Base-by-base conservation (phyloP, 495 filamentous ascomycete species). In the Xylaria acuta region DNA sequence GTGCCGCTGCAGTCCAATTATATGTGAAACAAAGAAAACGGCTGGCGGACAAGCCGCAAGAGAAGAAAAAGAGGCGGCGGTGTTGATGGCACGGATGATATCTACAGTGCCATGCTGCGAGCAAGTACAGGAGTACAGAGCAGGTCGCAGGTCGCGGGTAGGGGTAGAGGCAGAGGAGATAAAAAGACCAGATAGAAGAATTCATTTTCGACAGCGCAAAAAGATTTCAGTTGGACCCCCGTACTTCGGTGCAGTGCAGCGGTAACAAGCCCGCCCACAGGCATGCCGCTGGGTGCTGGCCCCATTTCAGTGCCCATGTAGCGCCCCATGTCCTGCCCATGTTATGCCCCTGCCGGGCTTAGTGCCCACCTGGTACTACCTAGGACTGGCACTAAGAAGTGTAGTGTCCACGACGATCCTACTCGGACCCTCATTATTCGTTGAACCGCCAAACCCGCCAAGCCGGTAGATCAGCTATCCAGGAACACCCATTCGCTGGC, bases 381-480 rank as follows among this genome's bases (percentile, higher is more conserved):
- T 59, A 59, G 36, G 30, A 59, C 32, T 20, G 32, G 12, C 20
- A 30, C 22, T 25, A 54, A 30, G 51, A 45, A n/a, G 41, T 41
- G 40, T 38, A 49, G 49, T 40, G 25, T 18, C 27, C 3, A 25
- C 49, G 67, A 69, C 51, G 67, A 69, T 69, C 67, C 40, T 69
- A n/a, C 54, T 69, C 38, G 54, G 58, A 30, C 53, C 34, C 62
- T 53, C 16, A 22, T 22, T 67, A 22, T 56, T 34, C 56, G 5
- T 54, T 34, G 43, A 67, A 34, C 59, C 45, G 63, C 64, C 72
- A 72, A 73, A 67, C 54, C 36, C 71, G 77, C 77, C 77, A 79
- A 79, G 77, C 73, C 75, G 77, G 75, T 69, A 79, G 73, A 77
- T 77, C 53, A 69, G 58, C 67, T 63, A 69, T 69, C 64, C 65